These are phyloP conservation scores for Arthrobotrys sinensis DNA, from an alignment of 2,329 filamentous ascomycete species.

Conservation along the genomic window DNA sequence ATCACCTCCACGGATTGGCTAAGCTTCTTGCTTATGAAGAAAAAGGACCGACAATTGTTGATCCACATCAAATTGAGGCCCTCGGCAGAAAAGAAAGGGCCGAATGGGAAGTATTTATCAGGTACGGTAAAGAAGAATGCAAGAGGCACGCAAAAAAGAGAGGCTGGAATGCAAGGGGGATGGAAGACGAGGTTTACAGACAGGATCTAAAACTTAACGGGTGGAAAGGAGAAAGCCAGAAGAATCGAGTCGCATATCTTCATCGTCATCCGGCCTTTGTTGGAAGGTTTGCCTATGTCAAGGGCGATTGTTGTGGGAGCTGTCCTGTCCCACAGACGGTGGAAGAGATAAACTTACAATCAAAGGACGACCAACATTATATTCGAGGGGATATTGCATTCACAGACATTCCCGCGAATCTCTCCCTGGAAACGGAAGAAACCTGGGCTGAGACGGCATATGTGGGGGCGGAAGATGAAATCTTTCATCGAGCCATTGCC, in stretches of 20 bases:
- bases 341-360: conserved; percentile 79
- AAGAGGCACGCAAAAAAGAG: too few relatives aligned
- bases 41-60: too few relatives aligned
- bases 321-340: conserved; percentile 79
- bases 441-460: conserved; percentile 79
- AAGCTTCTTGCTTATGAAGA: conserved; percentile 84
- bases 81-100: conserved; percentile 78
- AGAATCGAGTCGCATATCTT: conserved; percentile 78
- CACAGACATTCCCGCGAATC: conserved; percentile 82
- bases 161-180: conserved; percentile 77
- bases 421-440: conserved; percentile 9
- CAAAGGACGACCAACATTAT: conserved; percentile 80
- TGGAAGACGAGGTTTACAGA: neutral
- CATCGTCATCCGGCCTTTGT: conserved; percentile 87
- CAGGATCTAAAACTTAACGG: conserved; percentile 74
- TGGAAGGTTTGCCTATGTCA: conserved; percentile 80
- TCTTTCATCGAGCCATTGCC: conserved; percentile 85
- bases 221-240: conserved; percentile 79
- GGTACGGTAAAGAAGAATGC: conserved; percentile 78
- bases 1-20: conserved; percentile 81
- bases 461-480: conserved; percentile 79
- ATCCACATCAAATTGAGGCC: too few relatives aligned
- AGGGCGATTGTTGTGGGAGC: conserved; percentile 84
- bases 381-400: conserved; percentile 83
- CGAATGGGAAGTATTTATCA: conserved; percentile 79